Percentiles rank a stretch among this genome's conserved stretches.
These are phyloP conservation scores for Phyllosticta citrichinensis DNA, from an alignment of 2,329 filamentous ascomycete species.

Conservation along the genomic window DNA sequence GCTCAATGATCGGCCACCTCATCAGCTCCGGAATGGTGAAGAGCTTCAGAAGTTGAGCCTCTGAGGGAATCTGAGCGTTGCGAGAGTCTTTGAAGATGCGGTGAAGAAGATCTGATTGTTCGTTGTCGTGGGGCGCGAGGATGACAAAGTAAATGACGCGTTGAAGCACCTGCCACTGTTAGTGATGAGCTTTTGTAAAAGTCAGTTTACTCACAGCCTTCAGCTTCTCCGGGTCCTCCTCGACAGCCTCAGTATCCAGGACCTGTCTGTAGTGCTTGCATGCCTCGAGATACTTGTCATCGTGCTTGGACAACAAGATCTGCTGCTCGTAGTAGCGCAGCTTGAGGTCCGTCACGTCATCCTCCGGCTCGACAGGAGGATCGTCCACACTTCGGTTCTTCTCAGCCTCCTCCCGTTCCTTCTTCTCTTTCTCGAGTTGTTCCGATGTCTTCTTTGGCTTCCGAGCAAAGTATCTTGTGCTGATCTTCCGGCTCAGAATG, in stretches of 20 bases:
- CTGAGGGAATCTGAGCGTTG: slow-evolving; percentile 64
- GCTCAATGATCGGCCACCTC: slow-evolving; percentile 91
- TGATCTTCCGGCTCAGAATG: slow-evolving; percentile 93
- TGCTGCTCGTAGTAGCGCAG: slow-evolving; percentile 95
- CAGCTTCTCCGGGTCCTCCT: slow-evolving; percentile 78
- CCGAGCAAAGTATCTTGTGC: slow-evolving; percentile 80
- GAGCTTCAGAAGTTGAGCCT: slow-evolving; percentile 79
- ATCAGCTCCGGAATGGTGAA: slow-evolving; percentile 96
- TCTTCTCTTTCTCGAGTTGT: slow-evolving; percentile 82
- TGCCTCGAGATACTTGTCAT: slow-evolving; percentile 91
- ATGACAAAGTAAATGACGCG: slow-evolving; percentile 97
- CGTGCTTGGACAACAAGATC: slow-evolving; percentile 89
- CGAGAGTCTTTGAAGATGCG: slow-evolving; percentile 80
- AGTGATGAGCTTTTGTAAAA: slow-evolving; percentile 6
- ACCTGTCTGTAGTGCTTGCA: slow-evolving; percentile 99
- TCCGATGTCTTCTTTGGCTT: slow-evolving; percentile 86
- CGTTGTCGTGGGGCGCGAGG: slow-evolving; percentile 93
- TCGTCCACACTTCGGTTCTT: slow-evolving; percentile 69
- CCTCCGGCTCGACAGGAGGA: slow-evolving; percentile 62
- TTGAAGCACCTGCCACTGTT: slow-evolving; percentile 60
- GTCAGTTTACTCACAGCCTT: slow-evolving; percentile 51
- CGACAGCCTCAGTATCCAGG: slow-evolving; percentile 87
- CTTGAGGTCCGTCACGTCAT: slow-evolving; percentile 94
- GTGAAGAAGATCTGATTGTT: slow-evolving; percentile 94
- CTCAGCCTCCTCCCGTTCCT: slow-evolving; percentile 76